These are phyloP conservation scores for Monilinia fructicola DNA, from an alignment of 2,329 filamentous ascomycete species.

Conservation along the genomic window DNA sequence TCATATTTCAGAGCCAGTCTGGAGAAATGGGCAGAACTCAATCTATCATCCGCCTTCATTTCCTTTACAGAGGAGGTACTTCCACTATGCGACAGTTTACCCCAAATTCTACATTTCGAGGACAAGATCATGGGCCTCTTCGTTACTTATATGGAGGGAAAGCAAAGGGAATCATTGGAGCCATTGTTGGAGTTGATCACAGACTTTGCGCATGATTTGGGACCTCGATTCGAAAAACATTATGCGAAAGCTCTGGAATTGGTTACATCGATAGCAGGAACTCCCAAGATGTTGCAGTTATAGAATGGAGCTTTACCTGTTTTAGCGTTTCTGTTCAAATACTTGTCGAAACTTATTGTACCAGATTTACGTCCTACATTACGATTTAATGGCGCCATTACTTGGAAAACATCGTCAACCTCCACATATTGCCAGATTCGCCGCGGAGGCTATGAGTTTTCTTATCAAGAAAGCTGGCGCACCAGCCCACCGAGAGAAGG, in stretches of 20 bases:
- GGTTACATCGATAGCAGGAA: slow-evolving; percentile 75
- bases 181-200: slow-evolving; percentile 84
- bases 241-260: slow-evolving; percentile 74
- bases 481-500: slow-evolving; percentile 70
- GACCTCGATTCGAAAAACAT: slow-evolving; percentile 82
- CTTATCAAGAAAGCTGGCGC: slow-evolving; percentile 84
- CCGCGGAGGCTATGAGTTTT: slow-evolving; percentile 93
- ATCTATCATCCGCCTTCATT: slow-evolving; percentile 78
- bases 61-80: slow-evolving; percentile 72
- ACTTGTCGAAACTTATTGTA: slow-evolving; percentile 82
- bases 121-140: slow-evolving; percentile 78
- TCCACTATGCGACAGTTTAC: slow-evolving; percentile 82
- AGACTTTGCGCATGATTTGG: slow-evolving; percentile 92
- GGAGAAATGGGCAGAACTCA: slow-evolving; percentile 88
- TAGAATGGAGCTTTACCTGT: slow-evolving; percentile 95
- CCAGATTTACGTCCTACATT: slow-evolving; percentile 84
- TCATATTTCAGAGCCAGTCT: slow-evolving; percentile 84
- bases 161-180: slow-evolving; percentile 78
- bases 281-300: slow-evolving; percentile 77
- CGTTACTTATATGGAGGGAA: slow-evolving; percentile 70
- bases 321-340: slow-evolving; percentile 95
- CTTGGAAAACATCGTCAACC: slow-evolving; percentile 82
- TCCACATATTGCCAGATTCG: slow-evolving; percentile 84
- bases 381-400: slow-evolving; percentile 77
- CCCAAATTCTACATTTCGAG: slow-evolving; percentile 89